phyloP scores from a whole-genome alignment of 169 alveolate species.

The Plasmodium vinckei region DNA sequence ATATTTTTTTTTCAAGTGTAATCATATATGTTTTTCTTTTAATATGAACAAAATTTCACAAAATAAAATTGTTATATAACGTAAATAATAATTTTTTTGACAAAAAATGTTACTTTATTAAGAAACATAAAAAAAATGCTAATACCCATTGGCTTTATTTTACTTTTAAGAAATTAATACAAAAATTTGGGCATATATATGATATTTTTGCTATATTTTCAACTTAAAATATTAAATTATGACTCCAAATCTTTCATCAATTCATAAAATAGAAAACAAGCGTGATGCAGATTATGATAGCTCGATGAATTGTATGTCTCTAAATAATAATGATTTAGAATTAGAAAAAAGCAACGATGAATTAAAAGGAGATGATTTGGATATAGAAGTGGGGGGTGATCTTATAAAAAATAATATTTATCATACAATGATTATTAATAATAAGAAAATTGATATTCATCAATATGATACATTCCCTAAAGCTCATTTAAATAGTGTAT shows the following conservation, averaged over 20 bases:
- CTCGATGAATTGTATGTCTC: constrained; percentile 16
- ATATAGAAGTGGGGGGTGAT: background rate
- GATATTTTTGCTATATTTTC: constrained; percentile 12
- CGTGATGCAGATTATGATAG: background rate
- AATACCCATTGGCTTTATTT: background rate
- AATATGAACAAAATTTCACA: too few relatives aligned
- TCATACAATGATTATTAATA: constrained; percentile 37
- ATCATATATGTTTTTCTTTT: too few relatives aligned
- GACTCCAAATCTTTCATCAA: constrained; percentile 12
- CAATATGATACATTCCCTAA: constrained; percentile 71
- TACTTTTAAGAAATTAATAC: background rate
- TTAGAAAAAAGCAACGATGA: constrained; percentile 32
- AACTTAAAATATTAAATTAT: constrained; percentile 26
- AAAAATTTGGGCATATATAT: background rate
- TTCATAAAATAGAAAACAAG: constrained; percentile 46
- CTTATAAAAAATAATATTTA: constrained; percentile 35
- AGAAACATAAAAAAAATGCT: background rate
- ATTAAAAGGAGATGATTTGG: constrained; percentile 9
- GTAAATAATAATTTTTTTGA: too few relatives aligned
- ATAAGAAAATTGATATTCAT: constrained; percentile 47
- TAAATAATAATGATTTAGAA: constrained; percentile 36
- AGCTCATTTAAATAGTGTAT: constrained; percentile 57
- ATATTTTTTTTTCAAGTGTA: too few relatives aligned
- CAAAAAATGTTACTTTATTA: too few relatives aligned
- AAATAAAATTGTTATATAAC: too few relatives aligned